A percentile compares a stretch with the other conserved stretches of the same genome.
Conservation (phyloP, 495 filamentous ascomycete genomes). For the Aspergillus coremiiformis region DNA sequence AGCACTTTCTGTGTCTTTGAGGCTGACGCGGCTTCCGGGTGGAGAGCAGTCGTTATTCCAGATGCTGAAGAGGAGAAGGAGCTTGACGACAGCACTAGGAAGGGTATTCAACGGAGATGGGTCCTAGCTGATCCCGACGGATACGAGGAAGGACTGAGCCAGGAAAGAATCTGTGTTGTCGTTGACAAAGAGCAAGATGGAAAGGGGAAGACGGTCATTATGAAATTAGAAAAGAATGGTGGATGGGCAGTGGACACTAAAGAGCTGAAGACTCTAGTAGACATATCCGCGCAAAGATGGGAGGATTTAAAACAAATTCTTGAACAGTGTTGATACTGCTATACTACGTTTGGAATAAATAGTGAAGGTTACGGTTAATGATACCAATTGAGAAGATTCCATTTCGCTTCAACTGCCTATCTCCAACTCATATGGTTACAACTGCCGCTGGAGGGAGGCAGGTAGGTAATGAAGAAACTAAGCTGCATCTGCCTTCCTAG, state of each 20-base stretch:
- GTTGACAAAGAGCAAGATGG: slow-evolving; percentile 53
- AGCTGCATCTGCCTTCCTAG: slow-evolving; percentile 14
- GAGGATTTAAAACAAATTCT: slow-evolving; percentile 43
- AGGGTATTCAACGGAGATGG: slow-evolving; percentile 52
- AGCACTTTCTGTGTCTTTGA: slow-evolving; percentile 68
- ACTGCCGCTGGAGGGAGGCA: not conserved
- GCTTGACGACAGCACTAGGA: slow-evolving; percentile 24
- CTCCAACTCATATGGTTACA: not conserved
- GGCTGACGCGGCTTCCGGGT: slow-evolving; percentile 46
- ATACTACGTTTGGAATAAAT: slow-evolving; percentile 1
- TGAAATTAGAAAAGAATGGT: slow-evolving; percentile 75
- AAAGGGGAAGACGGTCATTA: slow-evolving; percentile 46
- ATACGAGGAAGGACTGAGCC: slow-evolving; percentile 75
- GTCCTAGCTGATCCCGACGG: slow-evolving; percentile 82
- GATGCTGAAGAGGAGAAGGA: slow-evolving; percentile 38
- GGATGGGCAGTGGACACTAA: slow-evolving; percentile 53
- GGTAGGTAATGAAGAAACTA: not conserved
- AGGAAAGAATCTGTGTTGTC: slow-evolving; percentile 65
- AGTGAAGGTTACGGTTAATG: slow-evolving; percentile 20
- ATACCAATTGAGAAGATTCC: slow-evolving; percentile 22
- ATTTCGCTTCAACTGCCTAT: not conserved
- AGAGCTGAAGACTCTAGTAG: slow-evolving; percentile 49
- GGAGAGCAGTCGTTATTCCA: slow-evolving; percentile 33
- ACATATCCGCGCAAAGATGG: slow-evolving; percentile 48
- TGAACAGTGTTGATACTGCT: slow-evolving; percentile 23